Conservation (phyloP, 1,284 basidiomycete genomes). For the Entoloma clypeatum region DNA sequence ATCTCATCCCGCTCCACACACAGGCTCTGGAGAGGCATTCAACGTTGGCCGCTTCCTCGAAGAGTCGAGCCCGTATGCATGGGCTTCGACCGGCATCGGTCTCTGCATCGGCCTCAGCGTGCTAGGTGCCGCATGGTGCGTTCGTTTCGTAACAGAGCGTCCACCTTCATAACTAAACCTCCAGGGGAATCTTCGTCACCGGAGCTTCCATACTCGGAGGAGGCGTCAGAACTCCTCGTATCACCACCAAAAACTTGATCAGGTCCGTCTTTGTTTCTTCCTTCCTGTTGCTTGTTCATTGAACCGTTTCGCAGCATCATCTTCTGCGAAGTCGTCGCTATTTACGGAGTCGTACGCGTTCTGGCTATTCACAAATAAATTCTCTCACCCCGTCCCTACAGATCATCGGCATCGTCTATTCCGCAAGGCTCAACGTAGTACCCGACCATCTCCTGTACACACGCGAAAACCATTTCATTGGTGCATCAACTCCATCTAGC, state of each 20-base stretch:
- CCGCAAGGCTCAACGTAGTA: constrained; percentile 67
- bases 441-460: constrained; percentile 70
- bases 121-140: constrained; percentile 92
- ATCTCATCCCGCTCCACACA: too few relatives aligned
- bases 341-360: constrained; percentile 86
- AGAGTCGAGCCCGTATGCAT: constrained; percentile 90
- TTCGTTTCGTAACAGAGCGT: constrained; percentile 14
- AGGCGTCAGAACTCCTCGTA: constrained; percentile 91
- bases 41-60: constrained; percentile 91
- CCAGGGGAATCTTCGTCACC: constrained; percentile 97
- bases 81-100: constrained; percentile 89
- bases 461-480: constrained; percentile 85
- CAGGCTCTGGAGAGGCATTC: constrained; percentile 86
- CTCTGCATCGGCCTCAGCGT: constrained; percentile 94
- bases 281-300: background rate
- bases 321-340: constrained; percentile 98
- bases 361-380: constrained; percentile 2
- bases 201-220: constrained; percentile 94
- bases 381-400: constrained; percentile 27
- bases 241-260: constrained; percentile 97
- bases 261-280: constrained; percentile 56
- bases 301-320: constrained; percentile 70
- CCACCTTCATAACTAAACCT: background rate
- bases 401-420: constrained; percentile 95
- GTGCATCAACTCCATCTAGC: constrained; percentile 34